Evolutionary conservation across 1,284 basidiomycete species (phyloP).

Genomic region (Rhodofomes roseus): DNA sequence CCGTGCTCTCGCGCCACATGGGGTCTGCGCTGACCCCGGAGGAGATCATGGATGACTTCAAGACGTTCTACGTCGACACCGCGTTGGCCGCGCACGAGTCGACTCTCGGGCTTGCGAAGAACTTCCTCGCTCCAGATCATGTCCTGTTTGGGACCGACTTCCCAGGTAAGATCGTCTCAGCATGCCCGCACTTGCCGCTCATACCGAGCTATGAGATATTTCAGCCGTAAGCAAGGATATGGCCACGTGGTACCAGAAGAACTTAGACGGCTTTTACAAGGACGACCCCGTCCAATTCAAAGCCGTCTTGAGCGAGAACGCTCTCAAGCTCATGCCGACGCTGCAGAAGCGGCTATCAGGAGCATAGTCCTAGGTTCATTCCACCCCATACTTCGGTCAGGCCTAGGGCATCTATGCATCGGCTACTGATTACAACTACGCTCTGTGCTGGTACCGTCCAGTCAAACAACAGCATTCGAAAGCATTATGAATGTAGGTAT

Average conservation of each 20-base stretch:
- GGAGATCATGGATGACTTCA: constrained; percentile 64
- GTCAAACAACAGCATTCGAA: not conserved
- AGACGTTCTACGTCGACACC: constrained; percentile 66
- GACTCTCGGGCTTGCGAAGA: constrained; percentile 45
- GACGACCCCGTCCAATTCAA: constrained; percentile 8
- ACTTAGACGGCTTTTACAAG: constrained; percentile 45
- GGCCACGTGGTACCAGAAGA: constrained; percentile 53
- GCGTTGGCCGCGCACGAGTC: constrained; percentile 55
- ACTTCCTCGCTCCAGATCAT: constrained; percentile 42
- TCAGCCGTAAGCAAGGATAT: constrained; percentile 58
- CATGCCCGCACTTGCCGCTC: constrained; percentile 23
- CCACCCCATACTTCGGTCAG: too few species aligned
- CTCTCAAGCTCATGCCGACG: constrained; percentile 25
- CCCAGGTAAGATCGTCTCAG: constrained; percentile 39
- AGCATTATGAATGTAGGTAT: not conserved
- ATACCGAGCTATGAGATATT: not conserved
- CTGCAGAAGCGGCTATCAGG: not conserved
- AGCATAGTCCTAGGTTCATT: not conserved
- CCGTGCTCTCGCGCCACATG: constrained; percentile 62
- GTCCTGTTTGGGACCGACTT: constrained; percentile 73
- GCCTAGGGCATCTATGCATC: too few species aligned
- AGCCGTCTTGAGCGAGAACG: constrained; percentile 35
- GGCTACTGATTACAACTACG: not conserved
- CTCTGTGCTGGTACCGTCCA: not conserved
- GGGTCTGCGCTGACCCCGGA: constrained; percentile 54